phyloP scores from a whole-genome alignment of 2,329 filamentous ascomycete species.

The Exophiala oligosperma region DNA sequence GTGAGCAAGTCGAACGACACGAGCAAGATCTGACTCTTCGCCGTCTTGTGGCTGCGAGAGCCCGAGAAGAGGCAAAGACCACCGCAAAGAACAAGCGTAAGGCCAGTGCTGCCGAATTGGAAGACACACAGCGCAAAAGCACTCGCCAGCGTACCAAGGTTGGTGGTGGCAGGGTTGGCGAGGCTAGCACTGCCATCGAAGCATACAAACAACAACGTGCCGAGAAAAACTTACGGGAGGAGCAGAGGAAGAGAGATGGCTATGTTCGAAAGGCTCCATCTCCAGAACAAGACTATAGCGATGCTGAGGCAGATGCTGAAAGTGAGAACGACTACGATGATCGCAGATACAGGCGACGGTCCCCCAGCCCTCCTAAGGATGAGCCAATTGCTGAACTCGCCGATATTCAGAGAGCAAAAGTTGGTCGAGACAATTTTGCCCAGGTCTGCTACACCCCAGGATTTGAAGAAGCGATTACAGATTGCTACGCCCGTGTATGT shows the following conservation, averaged over 20 bases:
- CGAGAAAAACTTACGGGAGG: slow-evolving; percentile 54
- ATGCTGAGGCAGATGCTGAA: slow-evolving; percentile 67
- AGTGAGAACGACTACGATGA: slow-evolving; percentile 79
- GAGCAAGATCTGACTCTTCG: slow-evolving; percentile 80
- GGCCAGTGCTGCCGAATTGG: slow-evolving; percentile 73
- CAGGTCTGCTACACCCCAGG: slow-evolving; percentile 91
- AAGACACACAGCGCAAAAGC: slow-evolving; percentile 74
- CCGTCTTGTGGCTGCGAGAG: slow-evolving; percentile 69
- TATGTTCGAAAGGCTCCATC: slow-evolving; percentile 50
- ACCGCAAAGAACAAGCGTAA: slow-evolving; percentile 67
- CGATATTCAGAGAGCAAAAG: slow-evolving; percentile 81
- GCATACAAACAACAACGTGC: slow-evolving; percentile 62
- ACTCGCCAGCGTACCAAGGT: slow-evolving; percentile 69
- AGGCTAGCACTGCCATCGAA: slow-evolving; percentile 73
- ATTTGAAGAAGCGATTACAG: slow-evolving; percentile 77
- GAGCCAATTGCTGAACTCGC: slow-evolving; percentile 69
- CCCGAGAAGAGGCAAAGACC: slow-evolving; percentile 58
- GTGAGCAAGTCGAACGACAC: slow-evolving; percentile 76
- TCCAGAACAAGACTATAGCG: slow-evolving; percentile 57
- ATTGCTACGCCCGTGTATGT: slow-evolving; percentile 82
- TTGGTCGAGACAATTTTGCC: slow-evolving; percentile 83
- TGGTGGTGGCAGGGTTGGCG: slow-evolving; percentile 65
- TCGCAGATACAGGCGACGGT: slow-evolving; percentile 50
- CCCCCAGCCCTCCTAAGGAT: slow-evolving; percentile 57
- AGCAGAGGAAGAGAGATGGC: slow-evolving; percentile 46